phyloP scores from a whole-genome alignment of 495 filamentous ascomycete genomes.

The Annulohypoxylon stygium region DNA sequence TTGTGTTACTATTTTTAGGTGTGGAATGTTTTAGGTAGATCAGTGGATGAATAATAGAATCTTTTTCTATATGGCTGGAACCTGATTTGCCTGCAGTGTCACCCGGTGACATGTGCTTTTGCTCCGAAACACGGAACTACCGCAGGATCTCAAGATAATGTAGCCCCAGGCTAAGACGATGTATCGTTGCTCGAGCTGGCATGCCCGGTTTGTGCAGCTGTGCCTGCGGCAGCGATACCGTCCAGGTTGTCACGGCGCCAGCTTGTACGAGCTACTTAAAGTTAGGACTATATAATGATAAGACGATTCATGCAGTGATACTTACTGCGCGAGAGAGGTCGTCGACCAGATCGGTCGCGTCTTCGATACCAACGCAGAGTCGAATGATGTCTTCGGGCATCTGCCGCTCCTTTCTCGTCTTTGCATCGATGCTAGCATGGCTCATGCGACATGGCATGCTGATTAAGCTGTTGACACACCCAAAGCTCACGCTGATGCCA shows the following conservation, averaged over 20 bases:
- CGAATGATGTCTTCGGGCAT: constrained; percentile 97
- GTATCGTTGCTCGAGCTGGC: constrained; percentile 43
- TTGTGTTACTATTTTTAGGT: constrained; percentile 28
- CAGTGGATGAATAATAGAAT: constrained; percentile 32
- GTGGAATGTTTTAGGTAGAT: constrained; percentile 34
- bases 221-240: constrained; percentile 72
- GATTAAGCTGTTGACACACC: constrained; percentile 97
- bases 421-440: constrained; percentile 97
- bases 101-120: constrained; percentile 35
- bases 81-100: constrained; percentile 39
- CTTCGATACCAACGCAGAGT: constrained; percentile 96
- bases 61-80: constrained; percentile 30
- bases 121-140: constrained; percentile 40
- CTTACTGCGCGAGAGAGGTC: constrained; percentile 90
- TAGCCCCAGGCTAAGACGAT: constrained; percentile 43
- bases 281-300: constrained; percentile 39
- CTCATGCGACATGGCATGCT: constrained; percentile 99
- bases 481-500: constrained; percentile 96
- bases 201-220: constrained; percentile 31
- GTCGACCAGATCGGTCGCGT: constrained; percentile 91
- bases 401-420: constrained; percentile 86
- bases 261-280: constrained; percentile 84
- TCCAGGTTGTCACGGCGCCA: constrained; percentile 89
- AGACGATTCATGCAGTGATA: constrained; percentile 49
- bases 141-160: constrained; percentile 48